Base-by-base conservation (phyloP, 2,329 filamentous ascomycete genomes). In the Penicillium sp. region DNA sequence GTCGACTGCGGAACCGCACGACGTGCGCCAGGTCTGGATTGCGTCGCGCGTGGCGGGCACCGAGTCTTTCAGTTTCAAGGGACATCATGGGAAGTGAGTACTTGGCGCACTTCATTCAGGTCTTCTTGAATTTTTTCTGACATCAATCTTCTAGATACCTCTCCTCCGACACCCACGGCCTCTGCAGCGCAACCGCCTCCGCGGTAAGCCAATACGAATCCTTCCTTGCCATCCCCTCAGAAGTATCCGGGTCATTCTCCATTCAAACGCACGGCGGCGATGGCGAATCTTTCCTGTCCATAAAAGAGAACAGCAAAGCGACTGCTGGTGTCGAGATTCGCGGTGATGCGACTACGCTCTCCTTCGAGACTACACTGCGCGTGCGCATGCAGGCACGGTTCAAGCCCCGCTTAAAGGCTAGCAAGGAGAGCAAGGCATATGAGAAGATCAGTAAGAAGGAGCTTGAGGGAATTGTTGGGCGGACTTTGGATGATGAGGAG, bases 381-480 rank as follows among this genome's bases (percentile, higher is more conserved):
- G 84, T 97, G 65, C 88, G 92, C 50, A 97, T 97, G 92, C 93
- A 97, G 77, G 91, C 93, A 21, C 82, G 90, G 47, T 97, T 96
- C 78, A 97, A 97, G 79, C 92, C 93, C 8, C 83, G 83, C 58
- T 74, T 94, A 43, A 89, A 88, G 73, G 88, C 88, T 9, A 84
- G 81, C 0, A 95, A 92, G 75, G 91, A 92, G 69, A 89, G 90
- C 60, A 94, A 89, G 77, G 88, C 89, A 0, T 82, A 83, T 62
- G 87, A 93, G 65, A 96, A 93, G 78, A 90, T 99, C 53, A 93
- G 87, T 67, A 82, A 89, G 57, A 88, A 88, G 66, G 91, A 97
- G 75, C 77, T 97, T 44, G 92, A 97, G 75, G 86, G 86, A 43
- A 86, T 88, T 3, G 90, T 88, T 0, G 92, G 92, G 1, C 77